These are phyloP conservation scores for Funneliformis caledonium DNA, from an alignment of 371 early-diverging fungal genomes.

Conservation along the genomic window DNA sequence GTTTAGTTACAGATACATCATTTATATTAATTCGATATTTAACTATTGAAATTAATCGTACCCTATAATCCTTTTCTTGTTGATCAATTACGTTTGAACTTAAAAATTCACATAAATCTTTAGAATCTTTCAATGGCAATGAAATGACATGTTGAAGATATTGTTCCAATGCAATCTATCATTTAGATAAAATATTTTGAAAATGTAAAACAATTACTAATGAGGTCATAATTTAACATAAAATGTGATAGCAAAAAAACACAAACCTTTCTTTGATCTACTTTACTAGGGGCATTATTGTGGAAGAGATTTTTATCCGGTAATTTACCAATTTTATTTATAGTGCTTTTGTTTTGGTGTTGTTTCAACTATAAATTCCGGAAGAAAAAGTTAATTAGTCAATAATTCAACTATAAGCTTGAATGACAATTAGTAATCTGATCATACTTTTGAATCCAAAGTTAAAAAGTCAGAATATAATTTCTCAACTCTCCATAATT, in stretches of 20 bases:
- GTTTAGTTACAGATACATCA: neutral
- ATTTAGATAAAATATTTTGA: neutral
- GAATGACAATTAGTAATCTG: neutral
- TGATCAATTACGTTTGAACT: constrained; percentile 68
- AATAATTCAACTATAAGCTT: neutral
- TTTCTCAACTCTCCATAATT: constrained; percentile 85
- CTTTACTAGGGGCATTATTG: constrained; percentile 69
- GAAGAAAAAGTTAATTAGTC: neutral
- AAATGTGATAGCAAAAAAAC: neutral
- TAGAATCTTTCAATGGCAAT: constrained; percentile 62
- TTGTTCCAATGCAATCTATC: constrained; percentile 71
- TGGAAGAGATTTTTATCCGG: constrained; percentile 81
- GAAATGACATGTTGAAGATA: constrained; percentile 73
- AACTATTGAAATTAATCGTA: constrained; percentile 27
- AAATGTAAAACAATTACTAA: neutral
- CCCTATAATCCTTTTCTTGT: constrained; percentile 40
- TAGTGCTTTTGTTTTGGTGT: constrained; percentile 52
- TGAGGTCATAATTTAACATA: neutral
- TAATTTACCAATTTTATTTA: constrained; percentile 62
- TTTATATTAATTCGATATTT: neutral
- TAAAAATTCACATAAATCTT: constrained; percentile 77
- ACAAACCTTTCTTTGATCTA: constrained; percentile 69
- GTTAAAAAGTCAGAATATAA: constrained; percentile 76
- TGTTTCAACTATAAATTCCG: constrained; percentile 55
- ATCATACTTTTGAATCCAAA: constrained; percentile 71